Evolutionary conservation across 768 basidiomycete species (phyloP).

Genomic region (Leccinum disarticulatum): DNA sequence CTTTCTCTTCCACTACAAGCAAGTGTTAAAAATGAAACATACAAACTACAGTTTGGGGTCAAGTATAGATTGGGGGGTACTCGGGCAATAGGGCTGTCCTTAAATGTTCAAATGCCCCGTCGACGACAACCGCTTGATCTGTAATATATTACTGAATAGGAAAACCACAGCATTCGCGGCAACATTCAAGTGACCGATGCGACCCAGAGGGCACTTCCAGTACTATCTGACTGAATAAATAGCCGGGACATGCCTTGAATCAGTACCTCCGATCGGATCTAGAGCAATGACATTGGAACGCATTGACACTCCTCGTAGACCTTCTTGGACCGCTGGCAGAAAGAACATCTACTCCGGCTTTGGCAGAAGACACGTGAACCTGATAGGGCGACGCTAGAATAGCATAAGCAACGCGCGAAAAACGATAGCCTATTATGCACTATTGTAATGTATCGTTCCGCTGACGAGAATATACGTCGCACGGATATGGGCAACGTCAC

Average conservation of each 20-base stretch:
- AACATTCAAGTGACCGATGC: constrained; percentile 59
- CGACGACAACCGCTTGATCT: constrained; percentile 71
- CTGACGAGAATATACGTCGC: constrained; percentile 73
- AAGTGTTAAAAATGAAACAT: background rate
- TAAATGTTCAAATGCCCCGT: constrained; percentile 62
- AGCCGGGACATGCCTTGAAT: constrained; percentile 54
- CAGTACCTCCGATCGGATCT: constrained; percentile 79
- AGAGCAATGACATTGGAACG: constrained; percentile 86
- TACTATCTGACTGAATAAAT: background rate
- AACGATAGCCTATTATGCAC: constrained; percentile 35
- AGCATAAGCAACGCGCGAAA: background rate
- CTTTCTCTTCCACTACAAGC: background rate
- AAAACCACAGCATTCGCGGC: constrained; percentile 73
- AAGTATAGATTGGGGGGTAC: constrained; percentile 60
- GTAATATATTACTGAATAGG: constrained; percentile 82
- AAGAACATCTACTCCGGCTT: constrained; percentile 89
- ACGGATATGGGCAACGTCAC: constrained; percentile 67
- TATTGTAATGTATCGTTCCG: constrained; percentile 78
- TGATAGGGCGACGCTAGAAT: constrained; percentile 74
- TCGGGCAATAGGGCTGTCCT: constrained; percentile 45
- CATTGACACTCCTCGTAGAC: constrained; percentile 72
- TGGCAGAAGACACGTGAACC: constrained; percentile 92
- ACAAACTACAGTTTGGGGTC: constrained; percentile 45
- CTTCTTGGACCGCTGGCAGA: constrained; percentile 88
- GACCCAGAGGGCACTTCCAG: constrained; percentile 40